Evolutionary conservation across 768 basidiomycete species (phyloP).

Genomic region (Mycena rebaudengoi): DNA sequence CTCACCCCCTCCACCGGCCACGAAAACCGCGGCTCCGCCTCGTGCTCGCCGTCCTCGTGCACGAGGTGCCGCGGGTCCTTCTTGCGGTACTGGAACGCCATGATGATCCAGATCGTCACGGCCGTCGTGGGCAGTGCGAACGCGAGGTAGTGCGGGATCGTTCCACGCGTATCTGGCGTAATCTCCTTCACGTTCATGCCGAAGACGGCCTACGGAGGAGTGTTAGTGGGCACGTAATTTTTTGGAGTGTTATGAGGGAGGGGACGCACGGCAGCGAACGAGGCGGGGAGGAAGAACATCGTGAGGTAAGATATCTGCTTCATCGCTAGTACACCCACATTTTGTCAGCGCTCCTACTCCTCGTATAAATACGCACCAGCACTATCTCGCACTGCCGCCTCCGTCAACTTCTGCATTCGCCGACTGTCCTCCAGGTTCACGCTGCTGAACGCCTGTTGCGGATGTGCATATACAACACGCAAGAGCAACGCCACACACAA

Average conservation of each 20-base stretch:
- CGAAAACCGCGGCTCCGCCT: too few species aligned
- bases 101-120: slow-evolving; percentile 54
- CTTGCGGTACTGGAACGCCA: slow-evolving; percentile 62
- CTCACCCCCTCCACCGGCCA: too few species aligned
- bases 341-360: too few species aligned
- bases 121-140: slow-evolving; percentile 50
- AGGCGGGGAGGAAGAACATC: slow-evolving; percentile 68
- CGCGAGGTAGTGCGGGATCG: slow-evolving; percentile 49
- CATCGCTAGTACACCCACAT: too few species aligned
- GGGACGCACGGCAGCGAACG: slow-evolving; percentile 52
- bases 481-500: too few species aligned
- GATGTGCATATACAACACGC: too few species aligned
- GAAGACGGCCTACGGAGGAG: slow-evolving; percentile 52
- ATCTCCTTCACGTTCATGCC: slow-evolving; percentile 67
- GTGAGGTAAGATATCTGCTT: slow-evolving; percentile 66
- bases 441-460: slow-evolving; percentile 59
- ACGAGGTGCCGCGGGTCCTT: too few species aligned
- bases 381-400: slow-evolving; percentile 52
- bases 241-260: too few species aligned
- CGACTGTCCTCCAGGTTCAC: slow-evolving; percentile 59
- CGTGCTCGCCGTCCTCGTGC: too few species aligned
- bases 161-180: slow-evolving; percentile 36
- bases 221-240: too few species aligned
- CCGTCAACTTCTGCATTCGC: slow-evolving; percentile 49
- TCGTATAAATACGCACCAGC: too few species aligned